These are phyloP conservation scores for Typha latifolia DNA, from an alignment of 176 grass and related monocot genomes.

Conservation along the genomic window DNA sequence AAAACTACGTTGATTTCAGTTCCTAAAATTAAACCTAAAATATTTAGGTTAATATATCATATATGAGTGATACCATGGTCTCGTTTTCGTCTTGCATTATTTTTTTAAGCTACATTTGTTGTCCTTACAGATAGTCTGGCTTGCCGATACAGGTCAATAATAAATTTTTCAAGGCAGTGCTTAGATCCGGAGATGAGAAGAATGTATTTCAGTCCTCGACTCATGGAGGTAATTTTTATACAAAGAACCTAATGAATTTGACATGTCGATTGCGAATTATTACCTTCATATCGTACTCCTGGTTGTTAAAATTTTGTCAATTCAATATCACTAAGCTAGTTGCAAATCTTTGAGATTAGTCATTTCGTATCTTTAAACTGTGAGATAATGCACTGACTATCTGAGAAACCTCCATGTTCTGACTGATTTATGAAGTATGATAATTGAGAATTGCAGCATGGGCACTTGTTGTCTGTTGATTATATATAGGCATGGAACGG, in stretches of 20 bases:
- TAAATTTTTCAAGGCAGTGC: slow-evolving; percentile 84
- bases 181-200: slow-evolving; percentile 71
- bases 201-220: slow-evolving; percentile 85
- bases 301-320: too few species aligned
- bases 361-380: too few species aligned
- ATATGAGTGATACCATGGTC: not conserved
- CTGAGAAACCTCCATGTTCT: not conserved
- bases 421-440: not conserved
- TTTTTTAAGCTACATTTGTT: not conserved
- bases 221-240: slow-evolving; percentile 72
- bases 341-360: too few species aligned
- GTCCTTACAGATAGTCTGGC: not conserved
- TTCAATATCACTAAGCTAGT: too few species aligned
- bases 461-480: not conserved
- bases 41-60: not conserved
- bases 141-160: slow-evolving; percentile 62
- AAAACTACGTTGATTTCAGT: too few species aligned
- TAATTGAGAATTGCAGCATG: not conserved
- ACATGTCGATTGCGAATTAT: not conserved
- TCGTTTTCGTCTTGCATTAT: not conserved
- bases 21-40: too few species aligned
- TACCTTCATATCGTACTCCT: too few species aligned
- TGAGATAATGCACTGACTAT: too few species aligned
- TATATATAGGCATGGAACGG: not conserved
- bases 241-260: not conserved